Base-by-base conservation (phyloP, 2,329 filamentous ascomycete genomes). In the Pleurostoma richardsiae region DNA sequence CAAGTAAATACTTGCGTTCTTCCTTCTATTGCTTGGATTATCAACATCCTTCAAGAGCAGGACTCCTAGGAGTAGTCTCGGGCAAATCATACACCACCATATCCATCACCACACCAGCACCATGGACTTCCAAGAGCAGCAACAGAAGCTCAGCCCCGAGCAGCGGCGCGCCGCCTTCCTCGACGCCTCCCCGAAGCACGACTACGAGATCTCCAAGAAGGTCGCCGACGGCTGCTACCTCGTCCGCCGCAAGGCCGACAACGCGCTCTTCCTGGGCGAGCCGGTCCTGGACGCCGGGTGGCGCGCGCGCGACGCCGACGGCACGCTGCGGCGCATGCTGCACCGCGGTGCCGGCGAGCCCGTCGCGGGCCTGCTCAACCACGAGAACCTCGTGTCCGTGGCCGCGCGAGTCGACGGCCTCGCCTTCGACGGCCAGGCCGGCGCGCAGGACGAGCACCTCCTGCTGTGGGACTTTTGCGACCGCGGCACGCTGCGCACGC, bases 391-490 rank as follows among this genome's bases (percentile, higher is more conserved):
- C 26, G 57, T 79, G 47, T 73, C 65, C 4, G 51, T 76, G 39
- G 59, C 64, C 30, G 59, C 59, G n/a, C 59, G 71, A 5, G 42
- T 50, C 29, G 39, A 42, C 10, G 51, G 50, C 30, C 51, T 52
- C 42, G 46, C 46, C 29, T 54, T 53, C 30, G 53, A 49, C 10
- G 52, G 48, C 6, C 40, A 47, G 5, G 39, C 47, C 30, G 11
- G 44, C 47, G 41, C 52, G 41, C 29, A 30, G 41, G 27, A 48
- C 30, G 6, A 58, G 49, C 45, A 61, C 41, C 62, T 69, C 49
- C 56, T 74, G 11, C 59, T 80, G 27, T 79, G 70, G 69, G 77
- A 81, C 57, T 72, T 67, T 46, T 78, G 74, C 60, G 71, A 78
- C 49, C 74, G 70, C 4, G 75, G 75, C 31, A 73, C 65, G 39